Base-by-base conservation (phyloP, 306 rosid genomes). In the Sindora glabra region DNA sequence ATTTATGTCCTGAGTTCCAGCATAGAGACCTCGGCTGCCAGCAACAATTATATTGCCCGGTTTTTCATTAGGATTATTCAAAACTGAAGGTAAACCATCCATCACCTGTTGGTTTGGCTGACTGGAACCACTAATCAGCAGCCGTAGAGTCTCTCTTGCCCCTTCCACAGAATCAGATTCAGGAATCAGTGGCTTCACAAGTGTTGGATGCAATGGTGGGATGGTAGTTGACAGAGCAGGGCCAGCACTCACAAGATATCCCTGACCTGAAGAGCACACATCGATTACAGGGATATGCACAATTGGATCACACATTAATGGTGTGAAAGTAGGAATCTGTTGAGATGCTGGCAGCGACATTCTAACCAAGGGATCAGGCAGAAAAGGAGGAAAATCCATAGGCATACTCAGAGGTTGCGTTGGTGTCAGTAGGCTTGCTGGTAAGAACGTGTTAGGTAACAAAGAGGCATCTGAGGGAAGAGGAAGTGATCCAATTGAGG, bases 201-300 rank as follows among this genome's bases (percentile, higher is more conserved):
- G 79, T 1, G 70, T 82, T 18, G 90, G 68, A 69, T 76, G 96
- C 76, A 87, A 62, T 2, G 94, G 95, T 7, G 96, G 77, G 24
- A 92, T 92, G 64, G 56, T 56, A n/a, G 85, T 70, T 45, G 99
- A 76, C 45, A 94, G 77, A 1, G 89, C 62, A 6, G 99, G 94
- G 37, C 99, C 94, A 1, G 94, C 90, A 49, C 95, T 94, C 22
- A 94, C 99, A 33, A 89, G 70, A 75, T 94, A 89, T 46, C 95
- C 99, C 74, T 81, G 97, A 52, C 95, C 95, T 0, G 94, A 89
- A 22, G 99, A 94, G 77, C 97, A 94, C 44, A 89, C 75, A 29
- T 86, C 97, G 58, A 94, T 89, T 25, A 94, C 81, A 14, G 99
- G 99, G 56, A 89, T 51, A 33, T 94, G 99, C 63, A 94, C 97